These are phyloP conservation scores for Colletotrichum cuscutae DNA, from an alignment of 2,329 filamentous ascomycete species.

Conservation along the genomic window DNA sequence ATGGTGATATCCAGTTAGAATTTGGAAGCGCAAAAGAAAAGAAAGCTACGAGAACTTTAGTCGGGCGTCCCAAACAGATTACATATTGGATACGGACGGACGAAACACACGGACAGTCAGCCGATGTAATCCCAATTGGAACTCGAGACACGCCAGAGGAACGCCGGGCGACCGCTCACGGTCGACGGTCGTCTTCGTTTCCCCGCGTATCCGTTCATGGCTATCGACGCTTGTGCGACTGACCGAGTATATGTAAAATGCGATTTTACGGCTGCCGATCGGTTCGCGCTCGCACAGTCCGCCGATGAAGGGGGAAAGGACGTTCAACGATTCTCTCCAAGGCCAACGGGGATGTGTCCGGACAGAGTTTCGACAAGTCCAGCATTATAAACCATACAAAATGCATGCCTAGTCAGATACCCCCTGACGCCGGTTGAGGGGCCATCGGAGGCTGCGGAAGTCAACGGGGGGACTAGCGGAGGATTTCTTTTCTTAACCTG, in stretches of 20 bases:
- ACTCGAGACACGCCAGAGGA: conserved; percentile 20
- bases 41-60: background rate
- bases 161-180: background rate
- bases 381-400: background rate
- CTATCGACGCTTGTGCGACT: background rate
- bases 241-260: background rate
- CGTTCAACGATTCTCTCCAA: background rate
- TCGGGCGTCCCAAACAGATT: conserved; percentile 6
- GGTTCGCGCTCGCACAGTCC: background rate
- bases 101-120: conserved; percentile 16
- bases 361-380: background rate
- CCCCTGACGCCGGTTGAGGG: conserved; percentile 12
- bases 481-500: background rate
- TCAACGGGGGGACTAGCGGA: background rate
- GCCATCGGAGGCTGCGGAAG: conserved; percentile 1
- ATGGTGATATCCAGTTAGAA: too few relatives aligned
- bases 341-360: background rate
- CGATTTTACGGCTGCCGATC: background rate
- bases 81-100: background rate
- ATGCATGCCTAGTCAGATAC: background rate
- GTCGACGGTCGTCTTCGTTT: background rate
- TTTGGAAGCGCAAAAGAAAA: background rate
- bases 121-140: conserved; percentile 10
- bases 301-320: background rate
- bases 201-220: conserved; percentile 27